Evolutionary conservation across 2,329 filamentous ascomycete species (phyloP).

Genomic region (Ceratocystis variospora): DNA sequence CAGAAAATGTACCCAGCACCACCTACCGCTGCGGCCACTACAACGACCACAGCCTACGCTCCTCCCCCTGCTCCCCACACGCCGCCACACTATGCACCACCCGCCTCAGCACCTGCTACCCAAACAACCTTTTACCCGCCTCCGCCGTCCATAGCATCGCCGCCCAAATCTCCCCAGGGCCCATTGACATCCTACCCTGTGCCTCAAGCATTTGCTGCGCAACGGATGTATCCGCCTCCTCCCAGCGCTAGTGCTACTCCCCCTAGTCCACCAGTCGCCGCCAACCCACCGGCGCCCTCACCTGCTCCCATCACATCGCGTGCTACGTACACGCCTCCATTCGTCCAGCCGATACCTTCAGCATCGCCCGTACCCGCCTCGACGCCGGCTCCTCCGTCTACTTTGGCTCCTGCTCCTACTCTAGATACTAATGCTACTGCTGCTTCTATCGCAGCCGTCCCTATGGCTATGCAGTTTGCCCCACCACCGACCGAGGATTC

Average conservation of each 20-base stretch:
- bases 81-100: constrained; percentile 22
- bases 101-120: constrained; percentile 34
- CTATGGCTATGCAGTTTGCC: constrained; percentile 10
- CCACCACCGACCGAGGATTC: constrained; percentile 16
- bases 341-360: not conserved
- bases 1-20: constrained; percentile 21
- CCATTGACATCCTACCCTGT: constrained; percentile 26
- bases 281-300: not conserved
- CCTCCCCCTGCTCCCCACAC: constrained; percentile 14
- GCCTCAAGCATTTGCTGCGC: constrained; percentile 22
- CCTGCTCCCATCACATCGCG: not conserved
- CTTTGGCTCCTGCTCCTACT: not conserved
- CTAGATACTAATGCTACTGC: not conserved
- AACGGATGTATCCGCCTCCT: constrained; percentile 24
- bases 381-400: not conserved
- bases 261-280: constrained; percentile 5
- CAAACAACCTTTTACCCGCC: constrained; percentile 35
- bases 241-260: constrained; percentile 21
- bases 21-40: not conserved
- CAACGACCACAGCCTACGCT: constrained; percentile 17
- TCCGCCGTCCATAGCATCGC: constrained; percentile 27
- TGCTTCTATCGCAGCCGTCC: not conserved
- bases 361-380: not conserved
- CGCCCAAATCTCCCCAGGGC: constrained; percentile 24
- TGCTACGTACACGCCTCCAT: not conserved